Conservation (phyloP, 352 stramenopile species). For the Globisporangium solare region DNA sequence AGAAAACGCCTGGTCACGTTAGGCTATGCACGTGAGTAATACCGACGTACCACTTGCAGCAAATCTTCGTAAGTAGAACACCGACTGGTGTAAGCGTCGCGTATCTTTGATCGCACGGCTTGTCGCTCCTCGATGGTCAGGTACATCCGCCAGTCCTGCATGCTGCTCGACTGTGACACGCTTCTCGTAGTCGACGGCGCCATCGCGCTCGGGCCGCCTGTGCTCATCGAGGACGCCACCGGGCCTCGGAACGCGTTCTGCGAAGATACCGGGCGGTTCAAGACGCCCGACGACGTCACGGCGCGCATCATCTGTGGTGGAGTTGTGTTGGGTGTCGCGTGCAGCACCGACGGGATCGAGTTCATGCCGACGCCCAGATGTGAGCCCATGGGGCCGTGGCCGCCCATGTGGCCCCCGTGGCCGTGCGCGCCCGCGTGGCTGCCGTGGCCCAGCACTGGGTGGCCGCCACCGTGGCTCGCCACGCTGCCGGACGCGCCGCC, state of each 20-base stretch:
- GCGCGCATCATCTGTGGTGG: slow-evolving; percentile 82
- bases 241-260: slow-evolving; percentile 23
- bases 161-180: slow-evolving; percentile 52
- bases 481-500: slow-evolving; percentile 38
- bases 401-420: background rate
- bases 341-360: slow-evolving; percentile 74
- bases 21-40: slow-evolving; percentile 3
- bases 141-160: slow-evolving; percentile 89
- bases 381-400: slow-evolving; percentile 8
- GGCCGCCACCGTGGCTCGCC: slow-evolving; percentile 5
- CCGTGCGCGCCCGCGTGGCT: background rate
- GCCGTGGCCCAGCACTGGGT: slow-evolving; percentile 22
- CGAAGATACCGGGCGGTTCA: slow-evolving; percentile 50
- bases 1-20: background rate
- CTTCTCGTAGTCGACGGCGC: slow-evolving; percentile 39
- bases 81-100: slow-evolving; percentile 79
- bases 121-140: slow-evolving; percentile 89
- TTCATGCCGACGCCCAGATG: slow-evolving; percentile 68
- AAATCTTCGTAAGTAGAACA: slow-evolving; percentile 86
- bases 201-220: slow-evolving; percentile 15
- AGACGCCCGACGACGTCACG: slow-evolving; percentile 77
- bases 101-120: slow-evolving; percentile 84
- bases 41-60: slow-evolving; percentile 73
- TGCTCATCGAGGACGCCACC: slow-evolving; percentile 12
- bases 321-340: slow-evolving; percentile 59